Evolutionary conservation across 176 grass and related monocot genomes (phyloP), one percentile per base, ranked within the genome.

Genomic region (Eremochloa ophiuroides): DNA sequence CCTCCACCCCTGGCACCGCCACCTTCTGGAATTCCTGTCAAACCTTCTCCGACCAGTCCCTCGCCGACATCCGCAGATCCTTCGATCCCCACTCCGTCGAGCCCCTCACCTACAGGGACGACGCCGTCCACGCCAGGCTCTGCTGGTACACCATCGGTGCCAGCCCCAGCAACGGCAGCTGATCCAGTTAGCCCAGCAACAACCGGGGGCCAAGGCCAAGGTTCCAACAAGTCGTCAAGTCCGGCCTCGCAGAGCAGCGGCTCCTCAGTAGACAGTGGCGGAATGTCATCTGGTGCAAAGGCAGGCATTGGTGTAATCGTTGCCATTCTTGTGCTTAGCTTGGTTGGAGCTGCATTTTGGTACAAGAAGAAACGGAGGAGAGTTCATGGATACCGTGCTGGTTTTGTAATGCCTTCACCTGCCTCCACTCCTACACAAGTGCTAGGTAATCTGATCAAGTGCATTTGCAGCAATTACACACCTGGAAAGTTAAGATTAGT

Each of bases 371-470:
- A 91, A 23, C 80, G 89, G 65, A 91, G 73, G 53, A 99, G 80
- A 22, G 80, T 81, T 33, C 62, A 82, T 25, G 93, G 91, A 42
- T 95, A 99, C 76, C 64, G 85, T 82, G 74, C 92, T 63, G 88
- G 91, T 1, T 91, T 95, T 23, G 82, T 95, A 23, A 82, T 87
- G 93, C 93, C 93, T 70, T 93, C 91, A 40, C 88, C 93, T 26
- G 43, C 84, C 48, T 73, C 72, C 1, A 86, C 82, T 60, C 84
- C 90, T 12, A 69, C 63, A 28, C 83, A 81, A 63, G 88, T 91
- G 67, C 47, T 82, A 87, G 93, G 96, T 99, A 88, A 84, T 81
- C 70, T 62, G 5, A 62, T 56, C 56, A 53, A 80, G 40, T 70
- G 15, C 63, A 44, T 79, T 55, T 70, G 41, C 20, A 40, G 20